Conservation (phyloP, 2,329 filamentous ascomycete species). For the Arachnopeziza araneosa region DNA sequence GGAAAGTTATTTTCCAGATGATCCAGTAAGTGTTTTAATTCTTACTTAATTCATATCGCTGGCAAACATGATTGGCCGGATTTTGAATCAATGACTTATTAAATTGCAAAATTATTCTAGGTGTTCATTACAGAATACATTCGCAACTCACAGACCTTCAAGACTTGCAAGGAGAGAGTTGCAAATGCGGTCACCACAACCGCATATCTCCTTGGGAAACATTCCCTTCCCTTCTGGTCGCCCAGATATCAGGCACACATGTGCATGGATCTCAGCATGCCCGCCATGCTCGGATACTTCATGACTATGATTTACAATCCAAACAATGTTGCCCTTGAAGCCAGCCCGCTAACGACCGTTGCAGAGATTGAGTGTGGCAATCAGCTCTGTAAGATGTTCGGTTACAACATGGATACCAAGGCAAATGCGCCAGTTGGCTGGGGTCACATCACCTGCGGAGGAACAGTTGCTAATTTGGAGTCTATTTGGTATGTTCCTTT, state of each 20-base stretch:
- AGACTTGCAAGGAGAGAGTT: conserved; percentile 1
- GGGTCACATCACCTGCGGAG: conserved; percentile 4
- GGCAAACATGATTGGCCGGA: background rate
- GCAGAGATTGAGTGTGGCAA: conserved; percentile 2
- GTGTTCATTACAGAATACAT: background rate
- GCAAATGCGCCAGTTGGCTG: background rate
- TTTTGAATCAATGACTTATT: background rate
- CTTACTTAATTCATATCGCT: background rate
- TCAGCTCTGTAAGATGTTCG: conserved; percentile 3
- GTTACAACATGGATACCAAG: background rate
- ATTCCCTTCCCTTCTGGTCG: conserved; percentile 3
- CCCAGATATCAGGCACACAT: conserved; percentile 5
- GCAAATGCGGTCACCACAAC: conserved; percentile 1
- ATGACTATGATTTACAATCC: conserved; percentile 8
- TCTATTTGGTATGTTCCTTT: background rate
- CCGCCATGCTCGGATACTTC: conserved; percentile 4
- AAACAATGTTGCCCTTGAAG: conserved; percentile 4
- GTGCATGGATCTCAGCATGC: conserved; percentile 6
- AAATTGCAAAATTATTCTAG: background rate
- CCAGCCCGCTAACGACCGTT: background rate
- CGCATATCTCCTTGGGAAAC: conserved; percentile 3
- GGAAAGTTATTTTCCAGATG: conserved; percentile 1
- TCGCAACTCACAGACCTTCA: background rate
- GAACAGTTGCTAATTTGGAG: conserved; percentile 2
- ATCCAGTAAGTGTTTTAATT: background rate